A percentile compares a stretch with the other conserved stretches of the same genome.
These are phyloP conservation scores for Ogataea trehalophila DNA, from an alignment of 805 yeast genomes.

Conservation along the genomic window DNA sequence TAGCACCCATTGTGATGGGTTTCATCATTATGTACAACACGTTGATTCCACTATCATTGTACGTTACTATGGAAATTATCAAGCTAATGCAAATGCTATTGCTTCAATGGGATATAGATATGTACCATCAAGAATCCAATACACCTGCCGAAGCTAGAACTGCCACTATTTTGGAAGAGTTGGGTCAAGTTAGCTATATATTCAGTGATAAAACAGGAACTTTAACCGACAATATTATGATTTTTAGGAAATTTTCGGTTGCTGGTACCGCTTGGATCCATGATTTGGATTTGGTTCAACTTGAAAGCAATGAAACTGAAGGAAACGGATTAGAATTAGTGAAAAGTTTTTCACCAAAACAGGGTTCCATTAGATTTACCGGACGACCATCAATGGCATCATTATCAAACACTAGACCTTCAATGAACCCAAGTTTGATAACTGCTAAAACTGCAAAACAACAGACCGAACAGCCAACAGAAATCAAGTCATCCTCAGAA, in stretches of 20 bases:
- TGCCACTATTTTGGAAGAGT: conserved; percentile 90
- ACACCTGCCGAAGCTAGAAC: conserved; percentile 95
- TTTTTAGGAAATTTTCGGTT: conserved; percentile 82
- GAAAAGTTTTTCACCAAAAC: conserved; percentile 5
- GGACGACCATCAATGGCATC: conserved; percentile 61
- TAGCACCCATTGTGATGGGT: conserved; percentile 89
- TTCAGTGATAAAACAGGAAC: conserved; percentile 98
- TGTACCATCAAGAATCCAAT: conserved; percentile 79
- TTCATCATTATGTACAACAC: conserved; percentile 97
- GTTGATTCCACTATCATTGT: conserved; percentile 87
- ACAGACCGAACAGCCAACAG: conserved; percentile 32
- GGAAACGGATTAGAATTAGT: neutral
- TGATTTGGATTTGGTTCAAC: conserved; percentile 47
- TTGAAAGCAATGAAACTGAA: conserved; percentile 12
- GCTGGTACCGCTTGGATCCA: conserved; percentile 91
- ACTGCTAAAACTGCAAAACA: conserved; percentile 41
- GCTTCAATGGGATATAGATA: conserved; percentile 87
- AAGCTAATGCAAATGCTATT: conserved; percentile 80
- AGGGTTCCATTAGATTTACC: conserved; percentile 25
- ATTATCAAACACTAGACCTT: conserved; percentile 20
- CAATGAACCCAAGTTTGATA: conserved; percentile 18
- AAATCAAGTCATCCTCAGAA: conserved; percentile 54
- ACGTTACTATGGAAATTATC: conserved; percentile 94
- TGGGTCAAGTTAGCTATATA: conserved; percentile 93
- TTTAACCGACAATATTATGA: conserved; percentile 89